Conservation (phyloP, 1,284 basidiomycete genomes). For the Calocybe gambosa region DNA sequence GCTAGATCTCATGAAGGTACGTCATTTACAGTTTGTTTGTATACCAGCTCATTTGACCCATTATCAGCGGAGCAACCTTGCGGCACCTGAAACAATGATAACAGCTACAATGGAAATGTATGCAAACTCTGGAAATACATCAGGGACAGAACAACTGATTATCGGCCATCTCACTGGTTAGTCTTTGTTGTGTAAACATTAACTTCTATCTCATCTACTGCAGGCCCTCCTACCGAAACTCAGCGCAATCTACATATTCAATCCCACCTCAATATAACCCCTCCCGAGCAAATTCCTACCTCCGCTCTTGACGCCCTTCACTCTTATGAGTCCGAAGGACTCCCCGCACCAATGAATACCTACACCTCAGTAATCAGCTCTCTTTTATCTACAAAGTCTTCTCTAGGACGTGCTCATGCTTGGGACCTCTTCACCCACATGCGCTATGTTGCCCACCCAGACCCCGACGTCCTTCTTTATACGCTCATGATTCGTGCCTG, state of each 20-base stretch:
- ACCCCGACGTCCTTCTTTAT: conserved; percentile 73
- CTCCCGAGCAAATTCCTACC: conserved; percentile 40
- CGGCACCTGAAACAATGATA: conserved; percentile 33
- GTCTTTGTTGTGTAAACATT: conserved; percentile 8
- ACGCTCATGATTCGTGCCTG: conserved; percentile 88
- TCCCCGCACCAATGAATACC: conserved; percentile 55
- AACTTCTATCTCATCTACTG: conserved; percentile 3
- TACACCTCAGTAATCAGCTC: conserved; percentile 60
- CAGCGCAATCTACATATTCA: conserved; percentile 69
- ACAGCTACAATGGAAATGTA: conserved; percentile 45
- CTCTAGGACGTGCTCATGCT: conserved; percentile 62
- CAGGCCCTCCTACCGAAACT: conserved; percentile 41
- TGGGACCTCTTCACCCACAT: conserved; percentile 96
- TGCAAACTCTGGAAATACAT: conserved; percentile 40
- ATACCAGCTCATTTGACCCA: neutral
- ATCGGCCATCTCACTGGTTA: conserved; percentile 37
- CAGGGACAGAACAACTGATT: conserved; percentile 41
- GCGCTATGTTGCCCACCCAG: conserved; percentile 89
- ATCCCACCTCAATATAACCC: conserved; percentile 43
- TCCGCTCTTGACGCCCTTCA: conserved; percentile 58
- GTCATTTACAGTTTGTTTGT: conserved; percentile 8
- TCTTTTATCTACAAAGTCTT: conserved; percentile 47
- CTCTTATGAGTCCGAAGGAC: conserved; percentile 52
- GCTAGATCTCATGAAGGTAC: conserved; percentile 47
- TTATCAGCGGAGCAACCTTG: conserved; percentile 31